Evolutionary conservation across 2,329 filamentous ascomycete species (phyloP).

Genomic region (Hymenotorrendiella dingleyae): DNA sequence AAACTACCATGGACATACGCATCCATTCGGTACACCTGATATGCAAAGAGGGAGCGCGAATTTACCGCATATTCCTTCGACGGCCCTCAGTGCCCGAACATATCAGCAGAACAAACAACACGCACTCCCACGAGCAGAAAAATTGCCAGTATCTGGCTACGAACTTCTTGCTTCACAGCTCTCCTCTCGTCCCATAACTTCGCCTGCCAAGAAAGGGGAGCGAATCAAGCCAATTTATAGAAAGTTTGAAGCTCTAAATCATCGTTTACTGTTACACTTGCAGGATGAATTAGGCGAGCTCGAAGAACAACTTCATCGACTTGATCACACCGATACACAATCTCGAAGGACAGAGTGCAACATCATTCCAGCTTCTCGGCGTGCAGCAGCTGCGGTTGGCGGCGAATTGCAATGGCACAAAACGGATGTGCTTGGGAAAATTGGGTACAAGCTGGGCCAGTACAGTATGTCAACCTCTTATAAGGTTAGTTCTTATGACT

Average conservation of each 20-base stretch:
- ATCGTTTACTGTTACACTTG: slow-evolving; percentile 73
- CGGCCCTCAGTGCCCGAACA: slow-evolving; percentile 33
- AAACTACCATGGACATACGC: slow-evolving; percentile 18
- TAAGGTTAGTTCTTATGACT: not conserved
- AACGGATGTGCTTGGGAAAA: slow-evolving; percentile 54
- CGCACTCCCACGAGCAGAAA: slow-evolving; percentile 32
- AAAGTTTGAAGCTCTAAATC: slow-evolving; percentile 75
- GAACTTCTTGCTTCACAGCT: slow-evolving; percentile 55
- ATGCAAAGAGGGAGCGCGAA: slow-evolving; percentile 36
- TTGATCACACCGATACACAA: slow-evolving; percentile 57
- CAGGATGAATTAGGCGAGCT: slow-evolving; percentile 81
- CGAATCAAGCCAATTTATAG: slow-evolving; percentile 62
- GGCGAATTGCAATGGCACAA: slow-evolving; percentile 54
- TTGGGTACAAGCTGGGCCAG: slow-evolving; percentile 60
- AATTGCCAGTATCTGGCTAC: slow-evolving; percentile 50
- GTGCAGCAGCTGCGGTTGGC: slow-evolving; percentile 44
- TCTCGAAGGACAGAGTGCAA: slow-evolving; percentile 25
- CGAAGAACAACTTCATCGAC: slow-evolving; percentile 66
- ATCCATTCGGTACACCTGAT: slow-evolving; percentile 30
- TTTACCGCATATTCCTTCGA: slow-evolving; percentile 31
- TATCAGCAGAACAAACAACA: slow-evolving; percentile 26
- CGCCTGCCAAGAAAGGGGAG: slow-evolving; percentile 16
- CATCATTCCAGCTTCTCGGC: slow-evolving; percentile 52
- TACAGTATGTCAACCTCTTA: slow-evolving; percentile 51
- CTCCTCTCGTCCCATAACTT: slow-evolving; percentile 26